Percentiles rank a stretch among this genome's conserved stretches.
These are phyloP conservation scores for Diaporthe longicolla DNA, from an alignment of 2,329 filamentous ascomycete genomes.

Conservation along the genomic window DNA sequence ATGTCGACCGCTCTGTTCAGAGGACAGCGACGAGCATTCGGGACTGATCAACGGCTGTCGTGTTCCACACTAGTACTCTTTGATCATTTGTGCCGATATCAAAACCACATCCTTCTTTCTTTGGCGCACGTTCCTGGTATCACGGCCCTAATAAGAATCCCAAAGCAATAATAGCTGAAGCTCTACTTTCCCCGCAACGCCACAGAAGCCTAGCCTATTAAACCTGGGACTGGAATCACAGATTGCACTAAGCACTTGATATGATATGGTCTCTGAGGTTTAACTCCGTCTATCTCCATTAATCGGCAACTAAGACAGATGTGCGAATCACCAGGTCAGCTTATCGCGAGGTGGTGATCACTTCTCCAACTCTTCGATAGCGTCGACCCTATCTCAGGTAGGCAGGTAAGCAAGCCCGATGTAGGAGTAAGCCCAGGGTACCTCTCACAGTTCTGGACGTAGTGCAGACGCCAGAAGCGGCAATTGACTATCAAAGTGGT, in stretches of 20 bases:
- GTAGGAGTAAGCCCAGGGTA: not conserved
- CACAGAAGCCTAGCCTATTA: not conserved
- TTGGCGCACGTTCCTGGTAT: not conserved
- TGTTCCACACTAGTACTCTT: too few relatives aligned
- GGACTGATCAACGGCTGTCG: too few relatives aligned
- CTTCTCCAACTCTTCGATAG: constrained; percentile 34
- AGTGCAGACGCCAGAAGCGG: not conserved
- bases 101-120: not conserved
- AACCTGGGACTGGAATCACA: not conserved
- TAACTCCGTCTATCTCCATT: constrained; percentile 22
- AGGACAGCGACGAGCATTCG: not conserved
- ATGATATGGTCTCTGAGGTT: not conserved
- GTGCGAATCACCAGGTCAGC: constrained; percentile 10
- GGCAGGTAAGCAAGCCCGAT: constrained; percentile 6
- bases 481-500: not conserved
- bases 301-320: constrained; percentile 3
- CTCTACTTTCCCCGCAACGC: not conserved
- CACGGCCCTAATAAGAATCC: not conserved
- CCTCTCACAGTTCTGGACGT: not conserved
- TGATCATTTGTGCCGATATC: not conserved
- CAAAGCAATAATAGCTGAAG: not conserved
- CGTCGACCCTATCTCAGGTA: constrained; percentile 13
- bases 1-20: not conserved
- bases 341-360: constrained; percentile 7
- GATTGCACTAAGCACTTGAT: not conserved